Evolutionary conservation across 1,139 yeast species (phyloP).

Genomic region (Eremothecium coryli): DNA sequence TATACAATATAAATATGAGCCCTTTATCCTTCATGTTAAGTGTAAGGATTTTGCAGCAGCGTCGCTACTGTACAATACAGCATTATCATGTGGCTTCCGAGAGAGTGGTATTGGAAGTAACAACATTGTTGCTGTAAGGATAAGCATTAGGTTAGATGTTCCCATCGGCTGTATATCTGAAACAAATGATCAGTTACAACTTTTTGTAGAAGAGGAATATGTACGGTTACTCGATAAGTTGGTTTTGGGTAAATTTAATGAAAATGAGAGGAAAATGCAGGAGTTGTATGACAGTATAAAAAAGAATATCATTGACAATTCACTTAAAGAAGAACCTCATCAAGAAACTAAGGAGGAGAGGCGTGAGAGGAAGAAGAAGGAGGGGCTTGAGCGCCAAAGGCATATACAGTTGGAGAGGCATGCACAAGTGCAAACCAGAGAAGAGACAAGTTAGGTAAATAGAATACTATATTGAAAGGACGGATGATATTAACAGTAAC

Average conservation of each 20-base stretch:
- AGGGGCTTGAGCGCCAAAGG: constrained; percentile 48
- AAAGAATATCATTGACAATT: constrained; percentile 21
- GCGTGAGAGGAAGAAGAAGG: constrained; percentile 47
- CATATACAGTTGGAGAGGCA: constrained; percentile 7
- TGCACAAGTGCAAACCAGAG: too few relatives aligned
- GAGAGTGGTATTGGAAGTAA: constrained; percentile 81
- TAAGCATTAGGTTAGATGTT: constrained; percentile 52
- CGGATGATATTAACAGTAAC: too few relatives aligned
- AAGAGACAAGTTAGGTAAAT: too few relatives aligned
- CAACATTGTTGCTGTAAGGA: constrained; percentile 68
- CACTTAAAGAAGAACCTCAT: constrained; percentile 6
- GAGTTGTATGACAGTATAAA: constrained; percentile 40
- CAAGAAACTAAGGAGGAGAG: constrained; percentile 49
- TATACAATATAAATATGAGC: constrained; percentile 70
- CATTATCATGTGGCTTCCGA: constrained; percentile 79
- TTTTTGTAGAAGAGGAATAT: constrained; percentile 44
- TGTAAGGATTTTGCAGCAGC: constrained; percentile 58
- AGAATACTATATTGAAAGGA: too few relatives aligned
- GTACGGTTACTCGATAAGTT: constrained; percentile 40
- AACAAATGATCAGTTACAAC: constrained; percentile 26
- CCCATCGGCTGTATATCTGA: constrained; percentile 55
- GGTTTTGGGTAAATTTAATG: constrained; percentile 51
- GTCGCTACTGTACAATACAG: constrained; percentile 50
- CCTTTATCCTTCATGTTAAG: constrained; percentile 74
- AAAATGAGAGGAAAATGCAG: constrained; percentile 49